Evolutionary conservation across 768 basidiomycete genomes (phyloP), one percentile per base, ranked within the genome.

Genomic region (Phylloporus sp.): DNA sequence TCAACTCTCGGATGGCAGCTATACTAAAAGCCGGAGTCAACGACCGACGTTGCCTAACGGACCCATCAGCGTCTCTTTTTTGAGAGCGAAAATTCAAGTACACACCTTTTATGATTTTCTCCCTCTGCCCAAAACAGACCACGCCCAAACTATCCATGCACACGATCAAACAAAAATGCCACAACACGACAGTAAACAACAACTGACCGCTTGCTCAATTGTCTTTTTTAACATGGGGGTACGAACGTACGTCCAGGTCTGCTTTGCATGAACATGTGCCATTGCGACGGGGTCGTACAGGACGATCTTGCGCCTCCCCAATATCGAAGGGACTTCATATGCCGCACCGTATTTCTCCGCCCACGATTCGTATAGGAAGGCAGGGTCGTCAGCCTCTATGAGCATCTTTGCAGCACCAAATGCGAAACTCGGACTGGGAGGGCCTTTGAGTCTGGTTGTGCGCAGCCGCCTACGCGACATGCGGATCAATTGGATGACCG

Each of bases 211-310:
- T 44, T 44, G 69, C 70, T 61, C 9, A 50, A 46, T 11, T n/a
- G n/a, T n/a, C n/a, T n/a, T n/a, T n/a, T n/a, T n/a, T n/a, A n/a
- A n/a, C n/a, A n/a, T n/a, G n/a, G n/a, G n/a, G n/a, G n/a, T n/a
- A n/a, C n/a, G n/a, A n/a, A 57, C 27, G 18, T 69, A 69, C 0
- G 63, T 60, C 62, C 54, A 76, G 0, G 78, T 75, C 41, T 81
- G 80, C 44, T 62, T 69, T 1, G 73, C 64, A 46, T 71, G 77
- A 33, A 78, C 70, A 50, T 82, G 77, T 0, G 71, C 66, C 17
- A 76, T 61, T 0, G 80, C 79, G 55, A 72, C 78, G 0, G 74
- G 72, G 43, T 78, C 78, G 39, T 68, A 66, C 6, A 78, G 58
- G 5, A 74, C 54, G 20, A 78, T 54, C 5, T 52, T 54, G 8